A percentile compares a stretch with the other conserved stretches of the same genome.
Conservation (phyloP, 2,329 filamentous ascomycete species). For the Aspergillus bombycis region DNA sequence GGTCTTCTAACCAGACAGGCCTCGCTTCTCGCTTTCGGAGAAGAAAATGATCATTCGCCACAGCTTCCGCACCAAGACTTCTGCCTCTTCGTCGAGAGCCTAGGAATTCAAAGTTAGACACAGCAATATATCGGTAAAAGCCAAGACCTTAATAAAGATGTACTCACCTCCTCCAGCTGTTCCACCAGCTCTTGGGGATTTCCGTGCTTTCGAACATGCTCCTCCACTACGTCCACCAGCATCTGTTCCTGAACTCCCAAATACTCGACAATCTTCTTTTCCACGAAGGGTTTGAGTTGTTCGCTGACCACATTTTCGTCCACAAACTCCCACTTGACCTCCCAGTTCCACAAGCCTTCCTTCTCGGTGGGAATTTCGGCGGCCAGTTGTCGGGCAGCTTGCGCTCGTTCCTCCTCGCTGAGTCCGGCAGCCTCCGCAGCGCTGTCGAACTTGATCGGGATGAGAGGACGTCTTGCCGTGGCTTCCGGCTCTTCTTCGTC, state of each 20-base stretch:
- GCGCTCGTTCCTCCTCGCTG: slow-evolving; percentile 83
- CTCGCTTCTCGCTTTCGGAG: slow-evolving; percentile 89
- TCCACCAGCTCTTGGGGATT: slow-evolving; percentile 80
- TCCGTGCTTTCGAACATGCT: slow-evolving; percentile 76
- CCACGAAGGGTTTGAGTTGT: slow-evolving; percentile 90
- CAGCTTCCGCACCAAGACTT: slow-evolving; percentile 91
- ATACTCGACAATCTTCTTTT: slow-evolving; percentile 97
- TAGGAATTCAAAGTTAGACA: slow-evolving; percentile 47
- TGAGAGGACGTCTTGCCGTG: slow-evolving; percentile 71
- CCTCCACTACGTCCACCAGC: slow-evolving; percentile 88
- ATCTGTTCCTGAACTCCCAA: slow-evolving; percentile 95
- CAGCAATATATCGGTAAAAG: neutral
- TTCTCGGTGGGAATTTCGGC: slow-evolving; percentile 88
- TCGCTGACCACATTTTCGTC: slow-evolving; percentile 79
- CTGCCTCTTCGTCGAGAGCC: slow-evolving; percentile 92
- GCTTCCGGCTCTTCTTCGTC: slow-evolving; percentile 84
- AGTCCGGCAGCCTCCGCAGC: slow-evolving; percentile 67
- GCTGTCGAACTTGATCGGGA: slow-evolving; percentile 81
- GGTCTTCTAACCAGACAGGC: slow-evolving; percentile 66
- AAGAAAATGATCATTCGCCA: slow-evolving; percentile 99
- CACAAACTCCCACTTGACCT: slow-evolving; percentile 89
- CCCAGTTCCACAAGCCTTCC: slow-evolving; percentile 87
- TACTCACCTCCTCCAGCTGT: slow-evolving; percentile 77
- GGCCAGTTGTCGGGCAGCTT: slow-evolving; percentile 79
- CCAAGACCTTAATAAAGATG: slow-evolving; percentile 1